Percentiles rank a stretch among this genome's conserved stretches.
These are phyloP conservation scores for Podospora pseudocomata DNA, from an alignment of 495 filamentous ascomycete species.

Conservation along the genomic window DNA sequence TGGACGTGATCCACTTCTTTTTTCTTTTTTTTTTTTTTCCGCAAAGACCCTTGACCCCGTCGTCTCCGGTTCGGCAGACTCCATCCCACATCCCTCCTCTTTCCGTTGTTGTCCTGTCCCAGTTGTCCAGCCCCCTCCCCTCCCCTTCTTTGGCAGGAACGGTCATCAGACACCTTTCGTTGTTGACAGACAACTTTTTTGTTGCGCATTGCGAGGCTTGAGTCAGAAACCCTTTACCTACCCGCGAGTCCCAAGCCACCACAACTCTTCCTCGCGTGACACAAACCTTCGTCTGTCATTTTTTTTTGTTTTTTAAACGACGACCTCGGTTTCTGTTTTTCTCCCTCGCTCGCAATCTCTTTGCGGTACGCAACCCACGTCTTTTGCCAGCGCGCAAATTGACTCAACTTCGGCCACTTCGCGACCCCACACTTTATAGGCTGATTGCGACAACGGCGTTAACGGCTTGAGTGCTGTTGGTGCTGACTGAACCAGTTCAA, in stretches of 20 bases:
- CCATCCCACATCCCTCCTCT: background rate
- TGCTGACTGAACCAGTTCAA: background rate
- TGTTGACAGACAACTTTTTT: background rate
- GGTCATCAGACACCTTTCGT: background rate
- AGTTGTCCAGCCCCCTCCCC: background rate
- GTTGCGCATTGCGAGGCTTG: conserved; percentile 7
- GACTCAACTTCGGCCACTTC: background rate
- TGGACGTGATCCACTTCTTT: conserved; percentile 12
- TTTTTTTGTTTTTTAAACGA: background rate
- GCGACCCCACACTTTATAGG: background rate
- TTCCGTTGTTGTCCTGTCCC: background rate
- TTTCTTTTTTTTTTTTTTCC: conserved; percentile 9
- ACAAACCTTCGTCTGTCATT: background rate
- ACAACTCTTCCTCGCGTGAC: background rate
- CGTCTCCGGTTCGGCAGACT: background rate
- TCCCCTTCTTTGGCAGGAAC: background rate
- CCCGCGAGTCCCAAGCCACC: background rate
- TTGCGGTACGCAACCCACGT: conserved; percentile 5
- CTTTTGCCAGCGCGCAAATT: conserved; percentile 3
- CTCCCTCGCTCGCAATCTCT: background rate
- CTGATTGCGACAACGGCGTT: conserved; percentile 3
- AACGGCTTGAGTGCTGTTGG: background rate
- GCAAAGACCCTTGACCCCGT: background rate
- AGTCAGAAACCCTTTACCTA: conserved; percentile 1
- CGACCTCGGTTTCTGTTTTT: conserved; percentile 1